Conservation (phyloP, 371 early-diverging fungal genomes). For the Mucor lusitanicus region DNA sequence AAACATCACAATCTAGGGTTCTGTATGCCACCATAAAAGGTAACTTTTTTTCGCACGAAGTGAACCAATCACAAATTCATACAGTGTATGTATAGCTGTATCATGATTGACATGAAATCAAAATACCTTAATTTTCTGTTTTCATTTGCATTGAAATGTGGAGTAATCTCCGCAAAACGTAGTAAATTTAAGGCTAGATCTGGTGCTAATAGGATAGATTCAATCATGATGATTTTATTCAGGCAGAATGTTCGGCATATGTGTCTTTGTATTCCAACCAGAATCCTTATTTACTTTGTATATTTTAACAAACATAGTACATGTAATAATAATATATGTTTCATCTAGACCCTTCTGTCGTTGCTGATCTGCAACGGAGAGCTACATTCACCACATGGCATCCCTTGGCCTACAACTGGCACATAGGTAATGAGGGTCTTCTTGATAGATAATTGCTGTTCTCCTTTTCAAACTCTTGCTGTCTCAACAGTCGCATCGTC, state of each 20-base stretch:
- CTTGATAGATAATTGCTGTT: background rate
- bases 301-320: background rate
- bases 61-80: background rate
- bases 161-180: background rate
- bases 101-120: background rate
- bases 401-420: background rate
- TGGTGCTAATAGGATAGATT: background rate
- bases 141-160: background rate
- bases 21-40: background rate
- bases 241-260: background rate
- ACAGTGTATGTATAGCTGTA: background rate
- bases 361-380: background rate
- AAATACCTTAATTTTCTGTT: background rate
- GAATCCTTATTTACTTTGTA: background rate
- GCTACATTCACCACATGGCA: background rate
- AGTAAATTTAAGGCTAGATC: background rate
- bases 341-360: background rate
- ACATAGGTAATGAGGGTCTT: background rate
- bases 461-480: slow-evolving; percentile 5
- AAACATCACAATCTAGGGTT: background rate
- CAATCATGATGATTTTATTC: background rate
- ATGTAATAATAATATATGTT: background rate
- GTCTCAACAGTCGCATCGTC: slow-evolving; percentile 10
- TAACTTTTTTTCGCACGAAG: background rate
- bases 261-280: background rate